Evolutionary conservation across 1,284 basidiomycete species (phyloP).

Genomic region (Schizophyllum commune): DNA sequence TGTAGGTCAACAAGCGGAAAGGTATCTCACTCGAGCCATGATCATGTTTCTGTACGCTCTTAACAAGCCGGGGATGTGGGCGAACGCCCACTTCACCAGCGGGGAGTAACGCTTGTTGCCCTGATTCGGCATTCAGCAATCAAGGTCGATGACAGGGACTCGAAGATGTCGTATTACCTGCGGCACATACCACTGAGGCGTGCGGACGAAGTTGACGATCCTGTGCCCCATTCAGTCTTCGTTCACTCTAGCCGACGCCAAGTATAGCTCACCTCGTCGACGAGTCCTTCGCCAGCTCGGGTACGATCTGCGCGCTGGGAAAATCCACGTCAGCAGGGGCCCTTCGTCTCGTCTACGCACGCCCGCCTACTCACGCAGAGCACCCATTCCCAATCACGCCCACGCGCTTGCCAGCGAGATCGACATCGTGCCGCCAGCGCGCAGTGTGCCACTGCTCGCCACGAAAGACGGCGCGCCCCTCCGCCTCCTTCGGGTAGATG

Average conservation of each 20-base stretch:
- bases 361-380: constrained; percentile 32
- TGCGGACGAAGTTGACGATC: background rate
- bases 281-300: background rate
- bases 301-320: background rate
- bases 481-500: constrained; percentile 25
- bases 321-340: background rate
- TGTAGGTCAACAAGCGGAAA: background rate
- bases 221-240: background rate
- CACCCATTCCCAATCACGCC: constrained; percentile 45
- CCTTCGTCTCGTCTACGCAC: background rate
- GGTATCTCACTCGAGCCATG: background rate
- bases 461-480: constrained; percentile 31
- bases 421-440: constrained; percentile 33
- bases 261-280: background rate
- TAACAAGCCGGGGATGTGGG: background rate
- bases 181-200: background rate
- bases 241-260: background rate
- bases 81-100: background rate
- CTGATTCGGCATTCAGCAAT: background rate
- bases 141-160: background rate
- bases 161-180: background rate
- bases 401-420: constrained; percentile 33
- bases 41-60: background rate
- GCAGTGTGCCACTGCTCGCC: constrained; percentile 42
- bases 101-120: background rate